A percentile compares a stretch with the other conserved stretches of the same genome.
These are phyloP conservation scores for Crithidia sp. DNA, from an alignment of 208 protist species.

Conservation along the genomic window DNA sequence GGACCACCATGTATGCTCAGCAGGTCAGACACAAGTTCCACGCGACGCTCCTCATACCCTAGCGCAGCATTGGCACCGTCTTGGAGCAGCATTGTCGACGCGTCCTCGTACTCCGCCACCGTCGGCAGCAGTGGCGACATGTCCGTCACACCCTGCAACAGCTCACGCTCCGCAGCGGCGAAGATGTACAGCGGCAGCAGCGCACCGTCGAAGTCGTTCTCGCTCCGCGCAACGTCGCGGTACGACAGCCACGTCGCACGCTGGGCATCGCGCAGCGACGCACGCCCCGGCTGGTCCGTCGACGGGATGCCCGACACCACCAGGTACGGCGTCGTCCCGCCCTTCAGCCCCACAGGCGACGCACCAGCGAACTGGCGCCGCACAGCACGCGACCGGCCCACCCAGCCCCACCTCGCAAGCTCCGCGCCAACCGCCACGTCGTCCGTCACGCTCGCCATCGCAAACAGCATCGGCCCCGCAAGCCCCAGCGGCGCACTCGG, in stretches of 20 bases:
- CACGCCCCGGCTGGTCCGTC: constrained; percentile 7
- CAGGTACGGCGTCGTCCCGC: constrained; percentile 18
- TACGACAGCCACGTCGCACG: constrained; percentile 4
- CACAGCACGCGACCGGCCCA: constrained; percentile 3
- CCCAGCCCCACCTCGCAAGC: constrained; percentile 17
- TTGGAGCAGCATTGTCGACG: not conserved
- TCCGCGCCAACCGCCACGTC: constrained; percentile 16
- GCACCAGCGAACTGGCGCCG: constrained; percentile 15
- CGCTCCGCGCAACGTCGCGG: constrained; percentile 5
- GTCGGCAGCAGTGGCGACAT: constrained; percentile 16
- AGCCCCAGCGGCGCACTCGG: constrained; percentile 10
- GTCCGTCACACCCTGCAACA: not conserved
- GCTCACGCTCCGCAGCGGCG: constrained; percentile 10
- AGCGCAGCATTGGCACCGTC: not conserved
- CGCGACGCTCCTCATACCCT: constrained; percentile 4
- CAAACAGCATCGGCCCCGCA: constrained; percentile 22
- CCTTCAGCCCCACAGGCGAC: constrained; percentile 1
- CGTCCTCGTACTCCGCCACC: constrained; percentile 15
- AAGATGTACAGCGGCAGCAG: constrained; percentile 22
- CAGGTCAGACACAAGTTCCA: not conserved
- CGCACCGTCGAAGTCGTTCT: constrained; percentile 12
- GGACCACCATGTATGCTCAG: not conserved
- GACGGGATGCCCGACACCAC: constrained; percentile 17
- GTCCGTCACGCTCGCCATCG: constrained; percentile 31
- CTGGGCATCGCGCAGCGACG: constrained; percentile 9